A percentile compares a stretch with the other conserved stretches of the same genome.
Conservation (phyloP, 78 protist genomes). For the Planoprotostelium fungivorum region DNA sequence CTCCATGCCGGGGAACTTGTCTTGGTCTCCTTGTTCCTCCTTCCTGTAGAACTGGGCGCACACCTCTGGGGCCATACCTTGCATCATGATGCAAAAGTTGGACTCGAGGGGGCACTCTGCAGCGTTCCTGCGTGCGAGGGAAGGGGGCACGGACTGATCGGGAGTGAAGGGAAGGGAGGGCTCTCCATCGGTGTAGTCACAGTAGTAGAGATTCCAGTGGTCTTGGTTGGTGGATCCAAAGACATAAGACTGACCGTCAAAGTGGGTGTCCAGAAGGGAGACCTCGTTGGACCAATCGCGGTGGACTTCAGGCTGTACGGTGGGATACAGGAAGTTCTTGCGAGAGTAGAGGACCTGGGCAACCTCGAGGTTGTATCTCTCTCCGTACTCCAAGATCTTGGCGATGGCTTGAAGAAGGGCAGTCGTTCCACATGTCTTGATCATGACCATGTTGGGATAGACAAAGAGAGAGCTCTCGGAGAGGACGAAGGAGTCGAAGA, state of each 20-base stretch:
- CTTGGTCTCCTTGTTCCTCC: conserved; percentile 42
- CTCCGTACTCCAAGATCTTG: conserved; percentile 37
- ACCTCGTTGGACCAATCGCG: conserved; percentile 71
- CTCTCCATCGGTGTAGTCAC: neutral
- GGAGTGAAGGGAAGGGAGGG: neutral
- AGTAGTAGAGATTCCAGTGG: conserved; percentile 81
- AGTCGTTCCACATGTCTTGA: conserved; percentile 94
- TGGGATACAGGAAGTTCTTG: conserved; percentile 77
- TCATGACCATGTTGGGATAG: conserved; percentile 46
- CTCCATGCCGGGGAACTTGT: conserved; percentile 41
- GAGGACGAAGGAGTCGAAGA: conserved; percentile 74
- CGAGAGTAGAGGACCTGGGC: conserved; percentile 72
- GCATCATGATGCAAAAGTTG: conserved; percentile 78
- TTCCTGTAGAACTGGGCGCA: conserved; percentile 62
- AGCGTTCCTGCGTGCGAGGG: neutral
- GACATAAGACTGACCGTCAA: conserved; percentile 60
- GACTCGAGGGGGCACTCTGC: neutral
- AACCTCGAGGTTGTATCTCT: conserved; percentile 22
- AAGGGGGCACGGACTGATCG: neutral
- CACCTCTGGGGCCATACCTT: conserved; percentile 67
- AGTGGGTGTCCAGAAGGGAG: conserved; percentile 35
- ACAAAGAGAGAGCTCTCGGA: conserved; percentile 87
- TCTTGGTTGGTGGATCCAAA: conserved; percentile 82
- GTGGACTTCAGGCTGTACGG: conserved; percentile 77
- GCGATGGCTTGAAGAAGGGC: conserved; percentile 72